Conservation (phyloP, 805 yeast species). For the Pichia sporocuriosa region DNA sequence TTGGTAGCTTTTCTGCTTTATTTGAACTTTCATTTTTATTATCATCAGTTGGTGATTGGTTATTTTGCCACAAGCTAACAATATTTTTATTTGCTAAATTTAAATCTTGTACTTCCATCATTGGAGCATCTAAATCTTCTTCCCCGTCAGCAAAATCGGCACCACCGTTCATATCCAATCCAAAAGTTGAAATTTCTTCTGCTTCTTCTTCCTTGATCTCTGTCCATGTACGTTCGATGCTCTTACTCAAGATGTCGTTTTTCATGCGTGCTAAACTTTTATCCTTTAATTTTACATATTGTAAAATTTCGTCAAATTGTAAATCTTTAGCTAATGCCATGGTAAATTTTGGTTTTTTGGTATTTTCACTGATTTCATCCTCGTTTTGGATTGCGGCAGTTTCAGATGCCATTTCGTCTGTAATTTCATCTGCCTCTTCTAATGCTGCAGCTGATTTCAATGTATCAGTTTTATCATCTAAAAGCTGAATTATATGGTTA, state of each 20-base stretch:
- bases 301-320: slow-evolving; percentile 42
- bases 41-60: slow-evolving; percentile 8
- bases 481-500: slow-evolving; percentile 45
- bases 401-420: background rate
- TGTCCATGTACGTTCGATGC: slow-evolving; percentile 54
- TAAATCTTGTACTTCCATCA: slow-evolving; percentile 60
- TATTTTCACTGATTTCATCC: no score
- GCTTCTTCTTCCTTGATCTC: slow-evolving; percentile 54
- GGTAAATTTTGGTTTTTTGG: slow-evolving; percentile 11
- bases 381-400: no score
- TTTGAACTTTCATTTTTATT: slow-evolving; percentile 12
- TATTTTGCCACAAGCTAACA: slow-evolving; percentile 56
- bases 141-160: slow-evolving; percentile 13
- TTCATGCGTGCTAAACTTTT: slow-evolving; percentile 64
- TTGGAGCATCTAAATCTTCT: slow-evolving; percentile 33
- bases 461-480: slow-evolving; percentile 54
- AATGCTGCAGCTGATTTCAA: slow-evolving; percentile 17
- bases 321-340: slow-evolving; percentile 61
- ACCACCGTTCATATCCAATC: slow-evolving; percentile 19
- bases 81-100: slow-evolving; percentile 75
- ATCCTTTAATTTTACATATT: slow-evolving; percentile 59
- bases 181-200: slow-evolving; percentile 41
- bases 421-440: background rate
- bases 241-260: slow-evolving; percentile 51
- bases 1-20: no score